phyloP scores from a whole-genome alignment of 768 basidiomycete genomes.

The Xanthoconium purpureum region DNA sequence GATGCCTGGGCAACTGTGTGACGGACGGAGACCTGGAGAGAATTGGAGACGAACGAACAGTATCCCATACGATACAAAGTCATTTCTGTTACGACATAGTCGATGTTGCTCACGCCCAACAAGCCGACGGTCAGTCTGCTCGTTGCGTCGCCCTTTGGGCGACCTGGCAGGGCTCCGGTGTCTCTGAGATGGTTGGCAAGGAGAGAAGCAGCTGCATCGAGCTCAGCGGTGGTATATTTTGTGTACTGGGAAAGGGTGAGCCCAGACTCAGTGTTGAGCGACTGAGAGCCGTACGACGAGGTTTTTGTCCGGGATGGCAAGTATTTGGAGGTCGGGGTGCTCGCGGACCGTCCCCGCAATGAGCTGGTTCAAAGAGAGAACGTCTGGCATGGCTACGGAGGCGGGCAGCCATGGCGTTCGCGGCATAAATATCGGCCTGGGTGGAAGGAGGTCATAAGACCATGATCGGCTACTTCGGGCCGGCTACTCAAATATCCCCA shows the following conservation, averaged over 20 bases:
- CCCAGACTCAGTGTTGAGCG: background rate
- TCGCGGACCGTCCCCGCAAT: conserved; percentile 18
- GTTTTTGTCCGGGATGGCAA: conserved; percentile 26
- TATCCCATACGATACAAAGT: conserved; percentile 32
- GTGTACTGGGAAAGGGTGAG: conserved; percentile 16
- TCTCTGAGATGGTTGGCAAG: conserved; percentile 24
- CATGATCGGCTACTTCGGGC: background rate
- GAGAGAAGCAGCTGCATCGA: conserved; percentile 28
- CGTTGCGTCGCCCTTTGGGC: conserved; percentile 21
- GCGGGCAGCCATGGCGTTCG: background rate
- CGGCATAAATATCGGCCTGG: too few relatives aligned
- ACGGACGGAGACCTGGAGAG: background rate
- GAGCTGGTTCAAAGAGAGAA: conserved; percentile 30
- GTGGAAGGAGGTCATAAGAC: background rate
- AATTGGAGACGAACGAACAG: conserved; percentile 16
- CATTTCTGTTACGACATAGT: conserved; percentile 26
- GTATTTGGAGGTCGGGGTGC: conserved; percentile 20
- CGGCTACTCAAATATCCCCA: background rate
- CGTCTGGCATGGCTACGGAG: conserved; percentile 14
- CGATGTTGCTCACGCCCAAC: conserved; percentile 27
- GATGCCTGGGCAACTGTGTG: conserved; percentile 11
- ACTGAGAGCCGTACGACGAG: conserved; percentile 10
- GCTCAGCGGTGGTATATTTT: conserved; percentile 23
- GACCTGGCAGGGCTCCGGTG: conserved; percentile 18
- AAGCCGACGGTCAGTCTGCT: conserved; percentile 26